These are phyloP conservation scores for Trapa incisa DNA, from an alignment of 345 rosid genomes.

Conservation along the genomic window DNA sequence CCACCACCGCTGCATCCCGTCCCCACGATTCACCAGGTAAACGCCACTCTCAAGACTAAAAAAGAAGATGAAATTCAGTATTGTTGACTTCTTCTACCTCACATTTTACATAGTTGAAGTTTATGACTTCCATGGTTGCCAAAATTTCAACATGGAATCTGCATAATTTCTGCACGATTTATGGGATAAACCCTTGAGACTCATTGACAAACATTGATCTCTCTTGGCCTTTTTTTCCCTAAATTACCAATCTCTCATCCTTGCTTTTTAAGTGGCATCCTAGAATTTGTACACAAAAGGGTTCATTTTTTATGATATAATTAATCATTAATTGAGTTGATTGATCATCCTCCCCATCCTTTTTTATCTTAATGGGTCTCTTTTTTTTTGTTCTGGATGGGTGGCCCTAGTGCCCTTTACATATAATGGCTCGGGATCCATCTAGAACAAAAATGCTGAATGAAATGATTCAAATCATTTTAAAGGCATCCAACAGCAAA, in stretches of 20 bases:
- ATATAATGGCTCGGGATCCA: not conserved
- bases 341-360: not conserved
- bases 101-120: not conserved
- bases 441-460: not conserved
- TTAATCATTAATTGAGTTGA: not conserved
- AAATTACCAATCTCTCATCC: too few relatives aligned
- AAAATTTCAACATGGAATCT: not conserved
- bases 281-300: not conserved
- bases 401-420: not conserved
- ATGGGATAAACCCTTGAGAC: constrained; percentile 2
- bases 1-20: constrained; percentile 29
- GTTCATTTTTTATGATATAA: not conserved
- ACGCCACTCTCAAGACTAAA: too few relatives aligned
- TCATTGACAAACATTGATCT: not conserved
- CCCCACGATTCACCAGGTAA: constrained; percentile 38
- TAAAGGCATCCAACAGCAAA: not conserved
- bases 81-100: too few relatives aligned
- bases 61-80: too few relatives aligned
- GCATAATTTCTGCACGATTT: constrained; percentile 22
- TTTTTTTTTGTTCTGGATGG: not conserved
- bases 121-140: not conserved
- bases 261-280: not conserved
- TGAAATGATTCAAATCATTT: not conserved
- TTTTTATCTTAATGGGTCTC: too few relatives aligned
- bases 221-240: too few relatives aligned